Percentiles rank a stretch among this genome's conserved stretches.
These are phyloP conservation scores for Flaveria trinervia DNA, from an alignment of 129 eudicot species.

Conservation along the genomic window DNA sequence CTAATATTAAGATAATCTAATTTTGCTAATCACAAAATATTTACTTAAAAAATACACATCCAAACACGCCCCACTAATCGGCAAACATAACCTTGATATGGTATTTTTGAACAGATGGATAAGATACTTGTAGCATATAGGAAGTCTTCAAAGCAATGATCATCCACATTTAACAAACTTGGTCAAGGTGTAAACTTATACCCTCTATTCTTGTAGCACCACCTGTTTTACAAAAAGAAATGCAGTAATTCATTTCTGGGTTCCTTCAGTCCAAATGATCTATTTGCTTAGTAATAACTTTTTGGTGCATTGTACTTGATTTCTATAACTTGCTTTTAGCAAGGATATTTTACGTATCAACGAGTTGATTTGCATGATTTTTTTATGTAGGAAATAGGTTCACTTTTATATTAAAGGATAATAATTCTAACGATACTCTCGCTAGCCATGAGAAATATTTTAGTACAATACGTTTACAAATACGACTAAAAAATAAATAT, in stretches of 20 bases:
- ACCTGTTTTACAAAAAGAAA: not conserved
- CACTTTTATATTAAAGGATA: too few relatives aligned
- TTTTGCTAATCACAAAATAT: not conserved
- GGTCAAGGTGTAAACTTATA: constrained; percentile 70
- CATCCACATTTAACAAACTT: constrained; percentile 78
- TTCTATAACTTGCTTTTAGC: not conserved
- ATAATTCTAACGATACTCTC: too few relatives aligned
- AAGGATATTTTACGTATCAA: constrained; percentile 2
- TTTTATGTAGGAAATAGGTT: too few relatives aligned
- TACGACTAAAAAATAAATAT: too few relatives aligned
- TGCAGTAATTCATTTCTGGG: not conserved
- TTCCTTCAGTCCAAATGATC: not conserved
- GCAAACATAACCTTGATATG: not conserved
- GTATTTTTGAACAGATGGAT: constrained; percentile 63
- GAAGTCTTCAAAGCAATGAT: constrained; percentile 97
- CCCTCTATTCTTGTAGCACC: constrained; percentile 7
- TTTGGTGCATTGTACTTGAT: not conserved
- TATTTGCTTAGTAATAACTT: not conserved
- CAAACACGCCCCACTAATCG: not conserved
- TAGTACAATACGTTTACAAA: too few relatives aligned
- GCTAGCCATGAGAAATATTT: too few relatives aligned
- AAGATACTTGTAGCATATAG: constrained; percentile 84
- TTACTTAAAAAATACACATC: not conserved
- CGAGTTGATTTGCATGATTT: not conserved
- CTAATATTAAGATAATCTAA: not conserved